Evolutionary conservation across 192 early-diverging fungal species (phyloP).

Genomic region (Backusella morwellensis): DNA sequence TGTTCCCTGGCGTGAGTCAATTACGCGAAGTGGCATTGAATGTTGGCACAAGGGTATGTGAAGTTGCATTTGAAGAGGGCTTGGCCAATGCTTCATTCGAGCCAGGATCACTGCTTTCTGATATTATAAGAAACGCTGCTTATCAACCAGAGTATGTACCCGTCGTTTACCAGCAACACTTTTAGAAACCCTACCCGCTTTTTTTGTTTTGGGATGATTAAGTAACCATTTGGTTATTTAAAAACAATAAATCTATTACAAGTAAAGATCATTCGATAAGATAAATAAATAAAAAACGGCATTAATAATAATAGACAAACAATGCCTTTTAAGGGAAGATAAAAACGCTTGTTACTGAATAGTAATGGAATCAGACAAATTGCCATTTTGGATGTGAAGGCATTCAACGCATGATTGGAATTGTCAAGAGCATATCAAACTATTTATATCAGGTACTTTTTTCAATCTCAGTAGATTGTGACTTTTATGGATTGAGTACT

Average conservation of each 20-base stretch:
- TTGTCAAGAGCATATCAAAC: not conserved
- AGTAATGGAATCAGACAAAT: not conserved
- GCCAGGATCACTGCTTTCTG: constrained; percentile 30
- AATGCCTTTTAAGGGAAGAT: not conserved
- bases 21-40: constrained; percentile 83
- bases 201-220: not conserved
- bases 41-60: constrained; percentile 79
- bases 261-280: not conserved
- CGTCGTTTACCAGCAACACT: constrained; percentile 7
- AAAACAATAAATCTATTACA: no score
- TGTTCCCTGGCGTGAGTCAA: constrained; percentile 84
- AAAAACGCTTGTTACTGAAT: not conserved
- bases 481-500: not conserved
- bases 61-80: constrained; percentile 42
- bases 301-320: not conserved
- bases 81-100: constrained; percentile 33
- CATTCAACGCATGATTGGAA: not conserved
- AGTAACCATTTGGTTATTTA: not conserved
- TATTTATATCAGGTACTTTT: not conserved
- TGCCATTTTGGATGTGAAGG: not conserved
- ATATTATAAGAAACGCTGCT: constrained; percentile 37
- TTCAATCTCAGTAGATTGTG: not conserved
- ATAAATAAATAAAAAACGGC: no score
- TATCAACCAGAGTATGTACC: constrained; percentile 46
- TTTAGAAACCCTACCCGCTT: not conserved